A percentile compares a stretch with the other conserved stretches of the same genome.
Conservation (phyloP, 768 basidiomycete genomes). For the Tulasnella sp. region DNA sequence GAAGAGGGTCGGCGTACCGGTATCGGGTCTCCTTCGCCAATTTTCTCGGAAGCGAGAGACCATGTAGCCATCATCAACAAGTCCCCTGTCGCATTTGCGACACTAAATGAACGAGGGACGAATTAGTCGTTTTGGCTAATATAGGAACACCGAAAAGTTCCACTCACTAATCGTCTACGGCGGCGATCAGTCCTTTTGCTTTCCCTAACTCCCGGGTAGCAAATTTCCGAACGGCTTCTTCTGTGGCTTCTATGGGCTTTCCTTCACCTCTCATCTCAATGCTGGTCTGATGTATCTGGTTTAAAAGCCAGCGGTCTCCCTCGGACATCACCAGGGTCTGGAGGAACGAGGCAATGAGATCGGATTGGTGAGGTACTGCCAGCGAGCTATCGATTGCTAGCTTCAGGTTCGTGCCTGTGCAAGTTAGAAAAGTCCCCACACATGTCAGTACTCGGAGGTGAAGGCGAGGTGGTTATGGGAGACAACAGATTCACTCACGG, state of each 20-base stretch:
- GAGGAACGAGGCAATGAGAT: conserved; percentile 86
- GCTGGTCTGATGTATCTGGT: conserved; percentile 47
- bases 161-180: conserved; percentile 85
- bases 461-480: background rate
- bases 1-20: conserved; percentile 14
- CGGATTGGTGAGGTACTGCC: conserved; percentile 63
- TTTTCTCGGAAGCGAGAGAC: conserved; percentile 8
- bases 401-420: conserved; percentile 73
- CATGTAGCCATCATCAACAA: conserved; percentile 62
- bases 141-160: background rate
- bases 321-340: conserved; percentile 96
- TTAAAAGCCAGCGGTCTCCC: conserved; percentile 83
- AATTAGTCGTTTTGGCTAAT: background rate
- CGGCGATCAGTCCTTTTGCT: conserved; percentile 63
- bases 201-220: conserved; percentile 81
- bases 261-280: conserved; percentile 40
- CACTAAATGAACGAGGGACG: conserved; percentile 41
- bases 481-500: conserved; percentile 46
- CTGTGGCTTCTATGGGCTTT: conserved; percentile 71
- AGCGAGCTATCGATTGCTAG: conserved; percentile 88
- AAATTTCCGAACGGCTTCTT: conserved; percentile 74
- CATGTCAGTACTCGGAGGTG: background rate
- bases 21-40: conserved; percentile 5
- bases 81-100: conserved; percentile 87
- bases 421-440: background rate